phyloP scores from a whole-genome alignment of 306 rosid genomes.

The Acacia crassicarpa region DNA sequence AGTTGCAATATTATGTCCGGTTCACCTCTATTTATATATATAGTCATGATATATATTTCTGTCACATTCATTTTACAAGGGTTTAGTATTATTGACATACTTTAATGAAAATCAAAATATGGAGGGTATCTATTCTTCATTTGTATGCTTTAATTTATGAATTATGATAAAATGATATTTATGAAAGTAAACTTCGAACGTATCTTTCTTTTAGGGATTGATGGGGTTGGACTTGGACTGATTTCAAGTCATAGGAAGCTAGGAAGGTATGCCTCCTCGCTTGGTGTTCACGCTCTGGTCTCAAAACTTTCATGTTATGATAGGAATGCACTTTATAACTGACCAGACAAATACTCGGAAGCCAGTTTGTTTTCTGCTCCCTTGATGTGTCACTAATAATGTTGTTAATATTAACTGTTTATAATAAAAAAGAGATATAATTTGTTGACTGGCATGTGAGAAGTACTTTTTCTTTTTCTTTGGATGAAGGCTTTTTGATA shows the following conservation, averaged over 20 bases:
- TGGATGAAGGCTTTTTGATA: conserved; percentile 68
- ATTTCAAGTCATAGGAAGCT: conserved; percentile 60
- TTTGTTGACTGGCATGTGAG: conserved; percentile 15
- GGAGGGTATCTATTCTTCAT: not conserved
- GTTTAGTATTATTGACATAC: not conserved
- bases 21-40: not conserved
- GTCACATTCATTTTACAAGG: not conserved
- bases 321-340: not conserved
- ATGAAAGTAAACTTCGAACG: not conserved
- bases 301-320: not conserved
- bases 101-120: not conserved
- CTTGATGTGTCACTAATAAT: conserved; percentile 18
- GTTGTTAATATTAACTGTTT: conserved; percentile 5
- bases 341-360: not conserved
- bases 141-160: not conserved
- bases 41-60: not conserved
- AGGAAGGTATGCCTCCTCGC: conserved; percentile 57
- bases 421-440: not conserved
- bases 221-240: conserved; percentile 88
- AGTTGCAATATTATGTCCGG: not conserved
- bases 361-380: conserved; percentile 5
- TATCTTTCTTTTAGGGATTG: conserved; percentile 56
- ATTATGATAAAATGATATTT: not conserved
- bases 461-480: not conserved
- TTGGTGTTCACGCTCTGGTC: not conserved